Evolutionary conservation across 768 basidiomycete species (phyloP).

Genomic region (Suillus bovinus): DNA sequence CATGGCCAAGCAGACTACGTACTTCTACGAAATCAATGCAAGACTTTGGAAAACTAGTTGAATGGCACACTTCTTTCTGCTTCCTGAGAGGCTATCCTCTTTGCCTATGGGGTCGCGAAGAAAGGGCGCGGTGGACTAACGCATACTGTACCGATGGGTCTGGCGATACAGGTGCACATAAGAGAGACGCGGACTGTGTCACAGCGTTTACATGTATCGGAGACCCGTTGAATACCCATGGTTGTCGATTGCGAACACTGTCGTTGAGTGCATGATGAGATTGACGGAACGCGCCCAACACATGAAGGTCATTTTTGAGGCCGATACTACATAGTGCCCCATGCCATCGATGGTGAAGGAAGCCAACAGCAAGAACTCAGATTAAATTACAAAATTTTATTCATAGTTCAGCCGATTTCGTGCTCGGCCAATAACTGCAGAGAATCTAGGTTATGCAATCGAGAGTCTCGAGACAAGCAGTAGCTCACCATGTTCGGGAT

Average conservation of each 20-base stretch:
- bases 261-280: not conserved
- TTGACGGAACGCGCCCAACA: not conserved
- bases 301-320: not conserved
- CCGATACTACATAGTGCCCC: not conserved
- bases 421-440: conserved; percentile 86
- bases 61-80: not conserved
- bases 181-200: not conserved
- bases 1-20: not conserved
- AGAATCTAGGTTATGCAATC: conserved; percentile 7
- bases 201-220: not conserved
- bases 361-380: not conserved
- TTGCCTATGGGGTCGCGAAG: not conserved
- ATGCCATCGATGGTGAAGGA: not conserved
- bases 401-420: conserved; percentile 60
- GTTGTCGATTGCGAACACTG: not conserved
- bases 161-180: not conserved
- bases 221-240: not conserved
- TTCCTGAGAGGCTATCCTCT: not conserved
- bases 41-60: not conserved
- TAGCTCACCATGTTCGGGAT: conserved; percentile 94
- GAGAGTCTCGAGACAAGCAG: conserved; percentile 4
- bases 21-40: not conserved
- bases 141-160: not conserved
- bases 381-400: not conserved
- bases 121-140: not conserved